Conservation (phyloP, 2,329 filamentous ascomycete species). For the Penicillium sp. region DNA sequence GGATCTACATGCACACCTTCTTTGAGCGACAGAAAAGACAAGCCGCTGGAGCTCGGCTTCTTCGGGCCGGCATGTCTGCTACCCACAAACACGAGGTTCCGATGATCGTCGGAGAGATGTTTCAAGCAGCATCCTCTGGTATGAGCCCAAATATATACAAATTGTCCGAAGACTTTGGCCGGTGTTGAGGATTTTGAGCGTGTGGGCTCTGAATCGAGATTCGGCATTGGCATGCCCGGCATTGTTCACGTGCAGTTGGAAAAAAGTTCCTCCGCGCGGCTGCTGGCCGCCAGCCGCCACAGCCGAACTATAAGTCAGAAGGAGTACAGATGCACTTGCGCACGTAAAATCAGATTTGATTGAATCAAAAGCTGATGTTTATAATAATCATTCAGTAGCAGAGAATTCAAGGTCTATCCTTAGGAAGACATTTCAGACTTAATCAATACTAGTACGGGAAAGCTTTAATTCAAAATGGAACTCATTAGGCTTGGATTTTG, state of each 20-base stretch:
- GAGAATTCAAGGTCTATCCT: too few species aligned
- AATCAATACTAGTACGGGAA: too few species aligned
- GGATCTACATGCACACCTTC: constrained; percentile 25
- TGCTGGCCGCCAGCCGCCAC: not conserved
- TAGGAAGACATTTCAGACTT: too few species aligned
- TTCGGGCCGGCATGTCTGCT: constrained; percentile 24
- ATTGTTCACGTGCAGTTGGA: not conserved
- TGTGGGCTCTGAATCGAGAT: not conserved
- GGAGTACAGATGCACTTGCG: not conserved
- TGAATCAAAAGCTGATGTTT: too few species aligned
- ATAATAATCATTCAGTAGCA: too few species aligned
- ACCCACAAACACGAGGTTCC: not conserved
- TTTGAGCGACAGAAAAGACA: constrained; percentile 46
- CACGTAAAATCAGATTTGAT: not conserved
- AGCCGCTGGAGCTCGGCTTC: constrained; percentile 33
- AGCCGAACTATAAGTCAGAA: not conserved
- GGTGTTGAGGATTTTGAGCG: not conserved
- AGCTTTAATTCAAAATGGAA: too few species aligned
- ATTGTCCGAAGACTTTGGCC: not conserved
- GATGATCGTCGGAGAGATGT: not conserved
- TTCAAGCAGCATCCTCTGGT: not conserved
- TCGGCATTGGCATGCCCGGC: not conserved
- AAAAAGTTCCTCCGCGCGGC: constrained; percentile 1
- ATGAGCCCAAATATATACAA: not conserved
- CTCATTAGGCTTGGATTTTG: too few species aligned